These are phyloP conservation scores for Arachnopeziza araneosa DNA, from an alignment of 2,329 filamentous ascomycete genomes.

Conservation along the genomic window DNA sequence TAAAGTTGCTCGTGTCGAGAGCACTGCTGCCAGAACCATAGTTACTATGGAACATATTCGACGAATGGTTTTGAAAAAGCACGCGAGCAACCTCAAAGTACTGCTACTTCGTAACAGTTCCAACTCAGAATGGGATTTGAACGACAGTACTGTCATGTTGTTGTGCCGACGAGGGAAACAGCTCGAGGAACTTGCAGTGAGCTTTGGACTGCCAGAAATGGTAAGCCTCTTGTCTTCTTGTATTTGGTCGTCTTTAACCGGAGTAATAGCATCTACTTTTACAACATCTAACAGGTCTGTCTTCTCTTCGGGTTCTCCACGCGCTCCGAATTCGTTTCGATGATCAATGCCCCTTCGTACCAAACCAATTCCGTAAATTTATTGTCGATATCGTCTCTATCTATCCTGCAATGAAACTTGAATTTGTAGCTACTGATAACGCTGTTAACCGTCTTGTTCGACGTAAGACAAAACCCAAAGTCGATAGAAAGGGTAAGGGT, in stretches of 20 bases:
- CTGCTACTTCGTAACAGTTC: conserved; percentile 56
- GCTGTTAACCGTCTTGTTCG: conserved; percentile 43
- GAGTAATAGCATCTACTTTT: conserved; percentile 49
- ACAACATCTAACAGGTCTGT: conserved; percentile 44
- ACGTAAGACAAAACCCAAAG: conserved; percentile 25
- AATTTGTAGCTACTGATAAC: conserved; percentile 51
- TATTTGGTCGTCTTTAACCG: not conserved
- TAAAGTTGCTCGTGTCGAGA: conserved; percentile 45
- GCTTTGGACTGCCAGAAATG: conserved; percentile 31
- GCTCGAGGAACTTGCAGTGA: conserved; percentile 51
- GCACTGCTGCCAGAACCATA: conserved; percentile 44
- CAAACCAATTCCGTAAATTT: conserved; percentile 52
- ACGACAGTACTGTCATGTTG: conserved; percentile 49
- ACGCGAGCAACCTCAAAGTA: conserved; percentile 47
- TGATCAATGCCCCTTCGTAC: conserved; percentile 50
- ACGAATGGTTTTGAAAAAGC: conserved; percentile 50
- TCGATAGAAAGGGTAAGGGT: conserved; percentile 27
- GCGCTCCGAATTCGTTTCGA: conserved; percentile 49
- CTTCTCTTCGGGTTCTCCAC: conserved; percentile 49
- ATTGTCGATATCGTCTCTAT: conserved; percentile 53
- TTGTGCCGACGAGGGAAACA: conserved; percentile 44
- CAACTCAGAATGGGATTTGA: conserved; percentile 49
- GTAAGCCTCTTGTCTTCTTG: not conserved
- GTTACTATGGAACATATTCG: conserved; percentile 54
- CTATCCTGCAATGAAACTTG: conserved; percentile 48